Base-by-base conservation (phyloP, 164 flowering plant species). In the Chimonanthus salicifolius region DNA sequence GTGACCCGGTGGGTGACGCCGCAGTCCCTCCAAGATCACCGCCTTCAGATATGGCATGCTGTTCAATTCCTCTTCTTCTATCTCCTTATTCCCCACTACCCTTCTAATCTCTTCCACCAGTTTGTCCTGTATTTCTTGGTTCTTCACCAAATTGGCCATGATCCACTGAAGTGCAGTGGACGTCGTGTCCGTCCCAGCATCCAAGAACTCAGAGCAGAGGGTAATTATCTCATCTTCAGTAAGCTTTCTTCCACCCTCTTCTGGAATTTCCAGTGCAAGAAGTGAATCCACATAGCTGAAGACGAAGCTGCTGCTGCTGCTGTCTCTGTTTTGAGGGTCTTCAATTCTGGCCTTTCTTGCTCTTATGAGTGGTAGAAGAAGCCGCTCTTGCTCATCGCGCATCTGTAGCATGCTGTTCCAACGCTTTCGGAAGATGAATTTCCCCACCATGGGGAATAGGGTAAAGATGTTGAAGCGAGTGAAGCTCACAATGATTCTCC, bases 111-210 rank as follows among this genome's bases (percentile, higher is more conserved):
- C 88, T 13, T 49, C 74, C 18, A 70, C 78, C 0, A 86, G 58
- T 67, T 81, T 85, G 3, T 47, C 48, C 47, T 85, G 88, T 9
- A 81, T 75, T 4, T 78, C 60, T 7, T 74, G 87, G 71, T 81
- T 5, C 75, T 82, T 85, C 11, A 85, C 86, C n/a, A 85, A 4
- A 15, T 82, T 79, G 0, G 86, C 88, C 86, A 85, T 76, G 33
- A 78, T 71, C 86, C 80, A 77, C 5, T 82, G 77, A 47, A 82
- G 21, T 1, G 79, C 71, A 4, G 80, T 72, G 3, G 78, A 46
- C 1, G 84, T 82, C 5, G 84, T 76, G 69, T 82, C 82, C 6
- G 78, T 69, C 15, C 84, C 84, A 1, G 70, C 84, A 10, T 62
- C 67, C n/a, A 82, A 76, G n/a, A 82, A 73, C 68, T 82, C 84